A percentile compares a stretch with the other conserved stretches of the same genome.
Conservation (phyloP, 805 yeast species). For the Kazachstania bromeliacearum region DNA sequence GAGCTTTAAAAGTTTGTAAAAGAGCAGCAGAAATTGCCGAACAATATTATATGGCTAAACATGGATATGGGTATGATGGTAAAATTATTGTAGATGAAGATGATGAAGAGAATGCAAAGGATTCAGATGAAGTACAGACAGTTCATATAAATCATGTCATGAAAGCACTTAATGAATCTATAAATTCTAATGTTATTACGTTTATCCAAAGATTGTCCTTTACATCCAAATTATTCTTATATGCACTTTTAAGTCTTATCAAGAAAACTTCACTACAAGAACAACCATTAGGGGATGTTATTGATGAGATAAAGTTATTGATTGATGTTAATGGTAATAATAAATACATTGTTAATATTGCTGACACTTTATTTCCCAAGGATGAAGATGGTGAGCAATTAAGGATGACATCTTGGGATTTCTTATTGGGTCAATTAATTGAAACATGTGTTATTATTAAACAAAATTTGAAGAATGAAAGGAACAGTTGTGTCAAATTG, state of each 20-base stretch:
- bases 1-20: slow-evolving; percentile 80
- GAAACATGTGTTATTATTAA: slow-evolving; percentile 71
- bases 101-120: slow-evolving; percentile 7
- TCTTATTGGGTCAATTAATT: slow-evolving; percentile 54
- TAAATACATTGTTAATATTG: slow-evolving; percentile 24
- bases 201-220: slow-evolving; percentile 55
- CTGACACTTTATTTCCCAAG: slow-evolving; percentile 27
- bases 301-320: slow-evolving; percentile 62
- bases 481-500: slow-evolving; percentile 54
- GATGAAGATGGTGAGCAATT: slow-evolving; percentile 24
- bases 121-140: slow-evolving; percentile 33
- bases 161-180: slow-evolving; percentile 70
- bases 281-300: slow-evolving; percentile 60
- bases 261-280: slow-evolving; percentile 66
- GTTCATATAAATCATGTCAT: slow-evolving; percentile 69
- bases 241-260: slow-evolving; percentile 52
- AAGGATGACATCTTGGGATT: slow-evolving; percentile 44
- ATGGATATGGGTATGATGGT: slow-evolving; percentile 27
- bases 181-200: slow-evolving; percentile 58
- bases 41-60: slow-evolving; percentile 37
- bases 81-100: slow-evolving; percentile 8
- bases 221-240: slow-evolving; percentile 62
- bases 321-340: slow-evolving; percentile 33
- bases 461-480: slow-evolving; percentile 59
- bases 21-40: slow-evolving; percentile 88